A percentile compares a stretch with the other conserved stretches of the same genome.
Evolutionary conservation across 1,284 basidiomycete species (phyloP).

Genomic region (Pseudozyma thailandica): DNA sequence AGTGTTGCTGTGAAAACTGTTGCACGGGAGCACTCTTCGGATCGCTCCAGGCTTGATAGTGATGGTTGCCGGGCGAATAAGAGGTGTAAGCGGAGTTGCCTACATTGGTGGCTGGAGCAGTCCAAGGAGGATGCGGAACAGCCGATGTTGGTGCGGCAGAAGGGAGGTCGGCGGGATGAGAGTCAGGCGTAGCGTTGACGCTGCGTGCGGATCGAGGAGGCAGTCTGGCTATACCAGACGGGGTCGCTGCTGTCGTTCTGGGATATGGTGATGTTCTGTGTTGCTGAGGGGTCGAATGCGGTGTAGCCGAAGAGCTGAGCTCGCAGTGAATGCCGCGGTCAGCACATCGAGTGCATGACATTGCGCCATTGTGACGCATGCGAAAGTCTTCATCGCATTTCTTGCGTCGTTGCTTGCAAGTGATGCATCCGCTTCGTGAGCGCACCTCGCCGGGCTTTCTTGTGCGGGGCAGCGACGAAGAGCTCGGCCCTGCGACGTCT

Average conservation of each 20-base stretch:
- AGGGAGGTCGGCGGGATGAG: conserved; percentile 2
- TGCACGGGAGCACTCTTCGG: no score
- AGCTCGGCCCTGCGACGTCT: conserved; percentile 19
- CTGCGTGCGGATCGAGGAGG: conserved; percentile 14
- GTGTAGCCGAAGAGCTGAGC: conserved; percentile 19
- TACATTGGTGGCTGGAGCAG: no score
- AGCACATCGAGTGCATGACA: conserved; percentile 45
- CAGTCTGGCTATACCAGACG: conserved; percentile 9
- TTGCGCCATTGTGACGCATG: conserved; percentile 36
- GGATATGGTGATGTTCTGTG: conserved; percentile 22
- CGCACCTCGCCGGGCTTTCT: conserved; percentile 49
- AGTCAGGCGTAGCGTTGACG: conserved; percentile 4
- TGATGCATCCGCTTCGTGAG: conserved; percentile 49
- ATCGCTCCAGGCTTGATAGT: no score
- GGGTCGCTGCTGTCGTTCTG: conserved; percentile 1
- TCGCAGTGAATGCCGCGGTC: conserved; percentile 48
- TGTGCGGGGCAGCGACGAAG: conserved; percentile 29
- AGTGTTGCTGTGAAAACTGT: no score
- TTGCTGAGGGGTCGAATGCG: conserved; percentile 16
- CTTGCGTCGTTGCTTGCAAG: conserved; percentile 53
- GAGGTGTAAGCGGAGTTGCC: no score
- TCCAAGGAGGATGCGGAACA: background rate
- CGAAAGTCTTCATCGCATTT: conserved; percentile 56
- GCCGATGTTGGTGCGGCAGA: background rate
- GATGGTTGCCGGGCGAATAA: no score